These are phyloP conservation scores for Ceratocystis diversiconidia DNA, from an alignment of 2,329 filamentous ascomycete genomes.

Conservation along the genomic window DNA sequence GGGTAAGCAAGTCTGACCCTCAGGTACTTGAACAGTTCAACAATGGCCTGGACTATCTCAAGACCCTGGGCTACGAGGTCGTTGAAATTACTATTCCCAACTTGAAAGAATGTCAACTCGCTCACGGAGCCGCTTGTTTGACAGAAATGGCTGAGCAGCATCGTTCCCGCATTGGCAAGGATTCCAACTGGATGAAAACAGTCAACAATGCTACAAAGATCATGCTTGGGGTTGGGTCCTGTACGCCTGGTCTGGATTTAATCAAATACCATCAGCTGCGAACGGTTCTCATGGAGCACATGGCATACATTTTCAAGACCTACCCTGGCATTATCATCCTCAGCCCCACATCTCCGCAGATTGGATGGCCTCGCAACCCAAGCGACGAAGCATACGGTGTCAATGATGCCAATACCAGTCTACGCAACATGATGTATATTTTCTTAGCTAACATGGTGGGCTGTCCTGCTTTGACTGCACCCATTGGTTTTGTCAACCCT, in stretches of 20 bases:
- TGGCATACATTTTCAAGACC: conserved; percentile 53
- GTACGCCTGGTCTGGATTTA: conserved; percentile 55
- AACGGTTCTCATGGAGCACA: conserved; percentile 62
- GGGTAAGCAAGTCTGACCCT: conserved; percentile 39
- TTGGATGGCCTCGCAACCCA: conserved; percentile 53
- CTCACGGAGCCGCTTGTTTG: conserved; percentile 66
- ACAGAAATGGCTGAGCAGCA: conserved; percentile 46
- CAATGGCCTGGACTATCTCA: conserved; percentile 44
- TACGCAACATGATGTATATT: conserved; percentile 74
- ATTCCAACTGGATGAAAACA: conserved; percentile 36
- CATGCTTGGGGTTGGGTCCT: conserved; percentile 48
- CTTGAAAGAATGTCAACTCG: conserved; percentile 56
- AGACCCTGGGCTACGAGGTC: conserved; percentile 34
- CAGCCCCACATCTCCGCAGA: conserved; percentile 60
- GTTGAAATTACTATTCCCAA: conserved; percentile 52
- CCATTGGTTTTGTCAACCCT: conserved; percentile 56
- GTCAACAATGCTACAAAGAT: conserved; percentile 56
- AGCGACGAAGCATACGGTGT: conserved; percentile 55
- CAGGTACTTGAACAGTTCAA: conserved; percentile 49
- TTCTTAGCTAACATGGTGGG: conserved; percentile 76
- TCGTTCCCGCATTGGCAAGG: conserved; percentile 30
- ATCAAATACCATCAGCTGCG: conserved; percentile 61
- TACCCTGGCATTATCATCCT: conserved; percentile 66
- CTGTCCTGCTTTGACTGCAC: conserved; percentile 58
- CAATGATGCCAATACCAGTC: conserved; percentile 55